A percentile compares a stretch with the other conserved stretches of the same genome.
Conservation (phyloP, 164 flowering plant species). For the Vitis cinerea region DNA sequence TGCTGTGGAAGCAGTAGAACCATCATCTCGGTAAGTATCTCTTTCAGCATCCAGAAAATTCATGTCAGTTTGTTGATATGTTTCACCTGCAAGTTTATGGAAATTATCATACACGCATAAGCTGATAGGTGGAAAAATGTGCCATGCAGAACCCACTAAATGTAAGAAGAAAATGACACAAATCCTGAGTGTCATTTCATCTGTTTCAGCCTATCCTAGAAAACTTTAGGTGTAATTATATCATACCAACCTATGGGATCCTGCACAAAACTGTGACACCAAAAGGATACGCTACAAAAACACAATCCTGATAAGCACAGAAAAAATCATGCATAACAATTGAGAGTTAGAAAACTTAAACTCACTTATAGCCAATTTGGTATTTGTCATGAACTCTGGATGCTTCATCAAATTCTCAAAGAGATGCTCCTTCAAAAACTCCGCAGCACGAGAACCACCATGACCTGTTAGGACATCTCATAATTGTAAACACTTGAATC, state of each 20-base stretch:
- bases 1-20: constrained; percentile 98
- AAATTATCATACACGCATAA: constrained; percentile 14
- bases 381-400: constrained; percentile 69
- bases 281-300: background rate
- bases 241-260: background rate
- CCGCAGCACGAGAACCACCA: constrained; percentile 99
- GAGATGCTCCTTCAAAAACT: constrained; percentile 80
- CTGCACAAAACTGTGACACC: background rate
- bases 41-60: constrained; percentile 84
- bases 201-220: background rate
- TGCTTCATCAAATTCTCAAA: constrained; percentile 93
- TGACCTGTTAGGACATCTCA: constrained; percentile 57
- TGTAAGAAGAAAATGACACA: background rate
- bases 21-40: constrained; percentile 89
- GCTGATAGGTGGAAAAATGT: background rate
- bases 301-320: background rate
- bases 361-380: constrained; percentile 90
- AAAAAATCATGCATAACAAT: background rate
- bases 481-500: background rate
- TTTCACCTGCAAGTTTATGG: constrained; percentile 60
- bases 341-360: constrained; percentile 15
- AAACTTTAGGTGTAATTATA: background rate
- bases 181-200: background rate
- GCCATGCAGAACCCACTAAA: constrained; percentile 3
- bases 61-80: constrained; percentile 75